Base-by-base conservation (phyloP, 768 basidiomycete genomes). In the Mycena venus region DNA sequence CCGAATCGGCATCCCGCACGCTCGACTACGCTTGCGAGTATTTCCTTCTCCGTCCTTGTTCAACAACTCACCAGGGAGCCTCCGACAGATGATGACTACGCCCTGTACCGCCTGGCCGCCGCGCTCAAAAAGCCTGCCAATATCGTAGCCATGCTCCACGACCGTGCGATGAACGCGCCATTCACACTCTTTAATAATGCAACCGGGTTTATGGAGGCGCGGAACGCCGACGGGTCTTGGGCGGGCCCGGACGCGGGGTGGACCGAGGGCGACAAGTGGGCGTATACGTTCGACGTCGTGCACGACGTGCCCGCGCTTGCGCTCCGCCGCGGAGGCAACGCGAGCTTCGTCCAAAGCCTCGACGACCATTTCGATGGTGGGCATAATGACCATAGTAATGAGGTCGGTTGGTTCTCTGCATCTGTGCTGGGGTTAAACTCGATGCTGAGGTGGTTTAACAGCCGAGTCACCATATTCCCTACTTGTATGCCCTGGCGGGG, bases 391-490 rank as follows among this genome's bases (percentile, higher is more conserved):
- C 95, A 95, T 75, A 92, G 91, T 1, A 96, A 96, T 75, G 95
- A 96, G 88, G 93, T 90, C 66, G 9, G 85, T 78, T 8, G 9
- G 1, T 15, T 67, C 14, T 55, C 27, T 62, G 7, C 23, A 8
- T 23, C 8, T 23, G 47, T 23, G 47, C n/a, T 31, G 27, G 49
- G 31, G 19, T 56, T 11, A 31, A 34, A 17, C 15, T 14, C 10
- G 2, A 2, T 12, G 61, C 34, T 51, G 58, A 65, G 44, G 21
- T 34, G 49, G 53, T 32, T 70, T 15, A 25, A 29, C 27, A 94
- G 93, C 95, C 95, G 0, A 95, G 94, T 0, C 95, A 96, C 74
- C 95, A 96, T 79, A 95, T 96, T 51, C 95, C 95, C 0, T 96
- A 96, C 80, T 85, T 96, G 42, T 96, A 96, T 77, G 85, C 93